Evolutionary conservation across 495 filamentous ascomycete species (phyloP).

Genomic region (Penicillium chermesinum): DNA sequence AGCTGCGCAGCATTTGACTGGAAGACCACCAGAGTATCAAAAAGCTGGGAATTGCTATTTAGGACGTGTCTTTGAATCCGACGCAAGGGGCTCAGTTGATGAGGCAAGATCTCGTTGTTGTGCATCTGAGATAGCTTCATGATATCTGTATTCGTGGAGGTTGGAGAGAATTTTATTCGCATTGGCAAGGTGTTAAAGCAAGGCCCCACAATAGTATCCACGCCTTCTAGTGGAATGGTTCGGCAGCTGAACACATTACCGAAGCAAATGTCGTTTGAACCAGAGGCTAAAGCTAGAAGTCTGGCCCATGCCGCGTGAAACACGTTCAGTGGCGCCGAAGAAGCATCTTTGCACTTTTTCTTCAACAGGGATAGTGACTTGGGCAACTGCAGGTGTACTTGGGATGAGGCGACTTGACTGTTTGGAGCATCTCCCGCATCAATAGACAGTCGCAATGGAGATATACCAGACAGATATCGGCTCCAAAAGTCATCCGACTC

Average conservation of each 20-base stretch:
- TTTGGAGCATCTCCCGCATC: slow-evolving; percentile 3
- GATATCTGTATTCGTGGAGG: slow-evolving; percentile 46
- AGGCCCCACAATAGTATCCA: slow-evolving; percentile 67
- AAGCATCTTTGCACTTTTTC: slow-evolving; percentile 41
- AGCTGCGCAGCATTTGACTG: slow-evolving; percentile 52
- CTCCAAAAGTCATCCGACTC: slow-evolving; percentile 59
- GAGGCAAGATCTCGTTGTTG: slow-evolving; percentile 53
- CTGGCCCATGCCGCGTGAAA: slow-evolving; percentile 66
- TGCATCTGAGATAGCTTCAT: slow-evolving; percentile 47
- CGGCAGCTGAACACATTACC: slow-evolving; percentile 75
- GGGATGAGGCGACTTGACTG: slow-evolving; percentile 10
- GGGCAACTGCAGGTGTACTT: slow-evolving; percentile 17
- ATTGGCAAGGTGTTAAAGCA: slow-evolving; percentile 83
- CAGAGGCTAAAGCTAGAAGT: slow-evolving; percentile 47
- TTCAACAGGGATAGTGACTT: slow-evolving; percentile 42
- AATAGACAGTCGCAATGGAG: slow-evolving; percentile 38
- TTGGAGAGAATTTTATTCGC: slow-evolving; percentile 45
- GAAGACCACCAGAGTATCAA: slow-evolving; percentile 72
- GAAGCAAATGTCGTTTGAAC: slow-evolving; percentile 66
- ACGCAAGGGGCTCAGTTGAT: slow-evolving; percentile 66
- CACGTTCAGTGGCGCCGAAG: slow-evolving; percentile 56
- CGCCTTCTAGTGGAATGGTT: slow-evolving; percentile 53
- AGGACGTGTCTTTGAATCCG: slow-evolving; percentile 46
- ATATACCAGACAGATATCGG: slow-evolving; percentile 42
- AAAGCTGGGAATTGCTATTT: slow-evolving; percentile 46